Evolutionary conservation across 192 early-diverging fungal species (phyloP).

Genomic region (Spizellomyces sp.): DNA sequence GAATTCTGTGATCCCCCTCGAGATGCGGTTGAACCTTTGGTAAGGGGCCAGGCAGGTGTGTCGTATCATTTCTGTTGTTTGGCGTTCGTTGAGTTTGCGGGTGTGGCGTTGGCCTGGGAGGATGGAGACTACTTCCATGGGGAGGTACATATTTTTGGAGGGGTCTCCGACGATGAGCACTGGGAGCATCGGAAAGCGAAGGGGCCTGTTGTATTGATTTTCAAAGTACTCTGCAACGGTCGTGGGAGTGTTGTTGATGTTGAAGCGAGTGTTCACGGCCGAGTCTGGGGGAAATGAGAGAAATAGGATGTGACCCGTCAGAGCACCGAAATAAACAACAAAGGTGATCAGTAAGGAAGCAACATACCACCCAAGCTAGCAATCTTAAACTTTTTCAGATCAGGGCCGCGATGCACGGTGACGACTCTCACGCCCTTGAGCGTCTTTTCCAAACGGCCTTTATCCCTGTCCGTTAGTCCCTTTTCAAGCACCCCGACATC

Average conservation of each 20-base stretch:
- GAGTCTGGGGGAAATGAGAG: too few species aligned
- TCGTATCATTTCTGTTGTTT: slow-evolving; percentile 33
- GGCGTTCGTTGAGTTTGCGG: slow-evolving; percentile 30
- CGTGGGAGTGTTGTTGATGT: too few species aligned
- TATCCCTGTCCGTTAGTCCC: neutral
- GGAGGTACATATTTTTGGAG: slow-evolving; percentile 57
- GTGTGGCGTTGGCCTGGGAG: slow-evolving; percentile 49
- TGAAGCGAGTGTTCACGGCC: too few species aligned
- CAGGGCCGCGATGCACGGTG: neutral
- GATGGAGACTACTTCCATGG: slow-evolving; percentile 84
- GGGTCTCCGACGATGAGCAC: slow-evolving; percentile 52
- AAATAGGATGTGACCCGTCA: neutral
- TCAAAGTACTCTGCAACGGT: slow-evolving; percentile 71
- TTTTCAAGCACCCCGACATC: neutral
- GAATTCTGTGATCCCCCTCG: slow-evolving; percentile 14
- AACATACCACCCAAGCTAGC: neutral
- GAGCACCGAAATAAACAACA: too few species aligned
- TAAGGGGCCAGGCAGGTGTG: slow-evolving; percentile 38
- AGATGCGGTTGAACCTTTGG: slow-evolving; percentile 1
- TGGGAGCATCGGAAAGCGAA: slow-evolving; percentile 75
- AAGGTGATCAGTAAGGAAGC: neutral
- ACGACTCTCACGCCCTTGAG: neutral
- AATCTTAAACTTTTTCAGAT: neutral
- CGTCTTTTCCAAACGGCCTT: neutral
- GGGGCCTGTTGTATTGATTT: slow-evolving; percentile 60